Evolutionary conservation across 495 filamentous ascomycete species (phyloP).

Genomic region (Daldinia grandis): DNA sequence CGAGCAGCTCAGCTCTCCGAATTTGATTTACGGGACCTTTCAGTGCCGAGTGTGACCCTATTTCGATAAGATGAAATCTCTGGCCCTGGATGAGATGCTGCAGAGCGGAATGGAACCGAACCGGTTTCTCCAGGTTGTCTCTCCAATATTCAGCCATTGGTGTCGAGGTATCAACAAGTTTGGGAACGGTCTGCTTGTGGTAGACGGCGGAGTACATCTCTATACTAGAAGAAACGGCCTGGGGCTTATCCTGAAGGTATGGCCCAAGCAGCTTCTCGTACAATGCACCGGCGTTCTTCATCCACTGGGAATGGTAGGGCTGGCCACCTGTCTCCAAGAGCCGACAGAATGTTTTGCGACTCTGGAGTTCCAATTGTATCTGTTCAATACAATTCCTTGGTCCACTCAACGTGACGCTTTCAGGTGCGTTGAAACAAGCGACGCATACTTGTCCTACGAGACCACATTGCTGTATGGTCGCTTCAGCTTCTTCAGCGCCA

Average conservation of each 20-base stretch:
- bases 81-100: background rate
- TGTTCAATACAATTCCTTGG: slow-evolving; percentile 49
- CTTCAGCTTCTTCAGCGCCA: slow-evolving; percentile 20
- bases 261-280: background rate
- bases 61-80: background rate
- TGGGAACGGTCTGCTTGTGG: background rate
- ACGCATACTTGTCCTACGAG: background rate
- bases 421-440: background rate
- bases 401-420: slow-evolving; percentile 58
- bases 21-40: slow-evolving; percentile 1
- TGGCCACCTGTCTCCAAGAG: background rate
- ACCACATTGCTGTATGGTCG: background rate
- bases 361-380: background rate
- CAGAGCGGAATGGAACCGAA: background rate
- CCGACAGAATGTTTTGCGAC: slow-evolving; percentile 5
- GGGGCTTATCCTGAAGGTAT: background rate
- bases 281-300: background rate
- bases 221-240: background rate
- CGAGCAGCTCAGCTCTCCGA: background rate
- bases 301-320: background rate
- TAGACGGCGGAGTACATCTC: background rate
- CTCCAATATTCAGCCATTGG: background rate
- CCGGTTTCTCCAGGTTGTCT: background rate
- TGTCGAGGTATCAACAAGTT: background rate
- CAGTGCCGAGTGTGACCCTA: background rate